phyloP scores from a whole-genome alignment of 2,329 filamentous ascomycete species.

The Coleophoma crateriformis region DNA sequence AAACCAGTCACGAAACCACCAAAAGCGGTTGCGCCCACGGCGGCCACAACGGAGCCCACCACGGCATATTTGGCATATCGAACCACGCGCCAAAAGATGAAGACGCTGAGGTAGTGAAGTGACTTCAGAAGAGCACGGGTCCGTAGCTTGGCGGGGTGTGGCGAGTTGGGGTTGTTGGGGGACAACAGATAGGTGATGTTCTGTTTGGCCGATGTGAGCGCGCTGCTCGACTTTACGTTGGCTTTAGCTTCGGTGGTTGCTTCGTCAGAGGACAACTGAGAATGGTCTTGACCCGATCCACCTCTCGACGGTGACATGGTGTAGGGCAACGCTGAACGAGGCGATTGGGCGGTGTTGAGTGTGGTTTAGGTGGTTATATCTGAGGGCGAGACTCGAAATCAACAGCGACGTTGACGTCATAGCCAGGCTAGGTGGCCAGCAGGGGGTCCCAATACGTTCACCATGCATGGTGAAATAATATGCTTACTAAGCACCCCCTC shows the following conservation, averaged over 20 bases:
- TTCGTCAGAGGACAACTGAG: neutral
- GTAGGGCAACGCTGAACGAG: neutral
- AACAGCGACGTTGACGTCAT: no score
- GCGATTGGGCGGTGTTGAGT: no score
- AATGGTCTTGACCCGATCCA: neutral
- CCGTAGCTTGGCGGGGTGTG: constrained; percentile 19
- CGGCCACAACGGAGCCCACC: constrained; percentile 21
- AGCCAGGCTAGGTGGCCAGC: no score
- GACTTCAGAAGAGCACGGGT: constrained; percentile 24
- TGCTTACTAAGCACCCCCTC: no score
- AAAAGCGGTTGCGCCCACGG: constrained; percentile 21
- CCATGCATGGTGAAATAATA: no score
- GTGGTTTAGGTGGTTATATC: no score
- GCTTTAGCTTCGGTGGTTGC: constrained; percentile 17
- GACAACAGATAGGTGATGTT: constrained; percentile 24
- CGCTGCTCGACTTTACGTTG: constrained; percentile 19
- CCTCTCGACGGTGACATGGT: neutral
- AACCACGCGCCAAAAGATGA: constrained; percentile 26
- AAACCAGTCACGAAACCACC: constrained; percentile 21
- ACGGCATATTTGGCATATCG: constrained; percentile 26
- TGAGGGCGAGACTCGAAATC: no score
- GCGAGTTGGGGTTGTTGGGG: constrained; percentile 15
- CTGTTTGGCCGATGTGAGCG: constrained; percentile 17
- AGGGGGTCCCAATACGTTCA: no score
- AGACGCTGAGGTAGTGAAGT: constrained; percentile 21